phyloP scores from a whole-genome alignment of 1,284 basidiomycete genomes.

The Microbotryum violaceum region DNA sequence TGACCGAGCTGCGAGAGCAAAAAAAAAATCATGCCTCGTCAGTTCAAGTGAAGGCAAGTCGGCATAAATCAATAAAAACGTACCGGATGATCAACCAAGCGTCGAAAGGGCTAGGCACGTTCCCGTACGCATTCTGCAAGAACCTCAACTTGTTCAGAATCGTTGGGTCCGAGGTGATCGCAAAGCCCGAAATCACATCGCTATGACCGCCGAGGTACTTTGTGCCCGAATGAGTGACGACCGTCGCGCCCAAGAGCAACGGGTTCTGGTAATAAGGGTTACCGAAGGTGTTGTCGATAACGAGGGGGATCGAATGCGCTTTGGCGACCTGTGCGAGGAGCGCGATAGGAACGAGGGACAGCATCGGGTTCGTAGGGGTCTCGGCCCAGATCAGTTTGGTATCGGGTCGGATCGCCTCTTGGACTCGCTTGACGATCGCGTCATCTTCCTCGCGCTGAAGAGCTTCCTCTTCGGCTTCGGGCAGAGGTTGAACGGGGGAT shows the following conservation, averaged over 20 bases:
- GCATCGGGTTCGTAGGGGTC: constrained; percentile 87
- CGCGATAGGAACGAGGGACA: constrained; percentile 72
- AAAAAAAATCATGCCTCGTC: constrained; percentile 42
- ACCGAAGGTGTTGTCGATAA: constrained; percentile 56
- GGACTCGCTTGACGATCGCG: constrained; percentile 56
- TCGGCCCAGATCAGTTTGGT: constrained; percentile 98
- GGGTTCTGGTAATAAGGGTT: constrained; percentile 89
- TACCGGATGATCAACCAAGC: constrained; percentile 62
- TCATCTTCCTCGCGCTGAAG: constrained; percentile 15
- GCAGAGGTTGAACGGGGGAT: not conserved
- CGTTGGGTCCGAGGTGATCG: constrained; percentile 54
- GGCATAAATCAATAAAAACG: too few species aligned
- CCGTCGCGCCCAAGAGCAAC: constrained; percentile 71
- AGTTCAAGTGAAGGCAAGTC: too few species aligned
- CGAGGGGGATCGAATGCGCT: constrained; percentile 57
- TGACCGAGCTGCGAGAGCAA: constrained; percentile 55
- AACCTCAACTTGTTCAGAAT: constrained; percentile 62
- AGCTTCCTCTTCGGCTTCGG: not conserved
- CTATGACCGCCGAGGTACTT: constrained; percentile 55
- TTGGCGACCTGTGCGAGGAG: constrained; percentile 56
- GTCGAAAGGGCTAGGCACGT: constrained; percentile 56
- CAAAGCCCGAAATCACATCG: constrained; percentile 61
- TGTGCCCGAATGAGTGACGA: constrained; percentile 51
- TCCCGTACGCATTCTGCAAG: constrained; percentile 68
- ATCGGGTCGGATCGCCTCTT: constrained; percentile 57